These are phyloP conservation scores for Nicotiana benthamiana DNA, from an alignment of 257 asterid genomes.

Conservation along the genomic window DNA sequence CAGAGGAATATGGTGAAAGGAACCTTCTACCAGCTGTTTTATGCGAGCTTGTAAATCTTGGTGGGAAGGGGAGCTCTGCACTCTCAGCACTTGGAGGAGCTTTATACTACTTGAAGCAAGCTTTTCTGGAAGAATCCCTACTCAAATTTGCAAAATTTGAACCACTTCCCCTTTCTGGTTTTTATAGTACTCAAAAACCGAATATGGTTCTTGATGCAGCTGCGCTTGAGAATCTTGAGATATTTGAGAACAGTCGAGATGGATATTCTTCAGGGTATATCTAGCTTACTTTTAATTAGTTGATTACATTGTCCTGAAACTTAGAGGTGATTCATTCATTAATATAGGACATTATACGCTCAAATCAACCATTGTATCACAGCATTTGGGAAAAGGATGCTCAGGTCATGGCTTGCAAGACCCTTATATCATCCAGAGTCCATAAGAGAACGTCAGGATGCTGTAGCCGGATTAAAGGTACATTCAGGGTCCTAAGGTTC, in stretches of 20 bases:
- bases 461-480: constrained; percentile 81
- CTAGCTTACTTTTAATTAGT: constrained; percentile 6
- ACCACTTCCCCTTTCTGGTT: constrained; percentile 74
- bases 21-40: constrained; percentile 54
- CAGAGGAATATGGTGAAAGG: constrained; percentile 24
- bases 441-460: constrained; percentile 89
- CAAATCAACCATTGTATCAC: constrained; percentile 87
- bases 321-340: neutral
- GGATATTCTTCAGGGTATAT: constrained; percentile 84
- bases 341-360: constrained; percentile 65
- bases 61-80: constrained; percentile 76
- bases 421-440: constrained; percentile 69
- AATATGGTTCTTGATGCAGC: constrained; percentile 93
- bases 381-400: constrained; percentile 87
- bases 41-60: constrained; percentile 53
- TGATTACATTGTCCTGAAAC: constrained; percentile 1
- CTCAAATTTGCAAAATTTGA: constrained; percentile 85
- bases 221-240: constrained; percentile 93
- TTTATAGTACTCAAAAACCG: constrained; percentile 49
- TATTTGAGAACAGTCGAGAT: constrained; percentile 86
- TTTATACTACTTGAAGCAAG: constrained; percentile 82
- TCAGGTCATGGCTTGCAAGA: constrained; percentile 86
- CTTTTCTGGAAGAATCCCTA: constrained; percentile 77
- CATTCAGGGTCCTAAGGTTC: constrained; percentile 19
- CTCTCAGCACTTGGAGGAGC: constrained; percentile 93